Base-by-base conservation (phyloP, 2,329 filamentous ascomycete species). In the Cytospora chrysosperma region DNA sequence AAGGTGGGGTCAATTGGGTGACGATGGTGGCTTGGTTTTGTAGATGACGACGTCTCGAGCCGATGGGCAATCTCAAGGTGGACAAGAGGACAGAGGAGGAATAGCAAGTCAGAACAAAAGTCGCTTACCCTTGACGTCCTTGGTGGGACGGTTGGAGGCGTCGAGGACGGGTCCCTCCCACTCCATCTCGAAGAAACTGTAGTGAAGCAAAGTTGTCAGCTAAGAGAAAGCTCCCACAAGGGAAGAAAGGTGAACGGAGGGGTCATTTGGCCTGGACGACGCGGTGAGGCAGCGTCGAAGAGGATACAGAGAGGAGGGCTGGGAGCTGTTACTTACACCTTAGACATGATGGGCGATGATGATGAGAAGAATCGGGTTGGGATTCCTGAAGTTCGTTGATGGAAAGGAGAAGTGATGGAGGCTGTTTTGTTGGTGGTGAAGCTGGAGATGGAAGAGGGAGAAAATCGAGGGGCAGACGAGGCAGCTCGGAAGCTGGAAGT, bases 101-200 rank as follows among this genome's bases (percentile, higher is more conserved):
- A 21, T 49, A 9, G 34, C 57, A 27, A 43, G 51, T 47, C 43
- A 69, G 62, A 58, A 34, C 61, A 21, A n/a, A 10, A 24, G 43
- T 7, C 67, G 60, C 86, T 82, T 83, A 91, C 90, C 74, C 79
- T 86, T 80, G 68, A 87, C 77, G 57, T 77, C 75, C 32, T 77
- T 69, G 68, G 86, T 89, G 70, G 83, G 78, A 65, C 76, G 75
- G 75, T 78, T 80, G 76, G 82, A 80, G 76, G 82, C 81, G 75
- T 90, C 80, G 70, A 96, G 71, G 75, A 87, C 82, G 68, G 90
- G 90, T 69, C 90, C 91, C 75, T 87, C 82, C 89, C 89, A 92
- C 75, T 82, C 75, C 67, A 90, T 74, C 68, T 93, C 89, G 81
- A 94, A 93, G 82, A 81, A 91, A 73, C 84, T 87, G 66, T 64